Conservation (phyloP, 1,139 yeast genomes). For the Pichia sp. region DNA sequence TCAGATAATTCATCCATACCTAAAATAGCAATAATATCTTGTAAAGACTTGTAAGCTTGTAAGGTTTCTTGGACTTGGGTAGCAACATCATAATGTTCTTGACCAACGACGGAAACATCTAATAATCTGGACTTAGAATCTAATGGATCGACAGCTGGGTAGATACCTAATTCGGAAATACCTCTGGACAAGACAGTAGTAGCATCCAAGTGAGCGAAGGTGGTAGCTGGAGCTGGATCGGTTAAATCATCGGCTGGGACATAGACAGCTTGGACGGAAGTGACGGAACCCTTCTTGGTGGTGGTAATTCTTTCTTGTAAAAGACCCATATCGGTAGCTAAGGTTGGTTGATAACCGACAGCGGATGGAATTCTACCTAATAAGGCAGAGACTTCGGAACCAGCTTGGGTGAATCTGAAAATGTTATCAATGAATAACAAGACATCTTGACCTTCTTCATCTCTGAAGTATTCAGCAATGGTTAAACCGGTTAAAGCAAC, state of each 20-base stretch:
- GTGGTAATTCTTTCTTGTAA: slow-evolving; percentile 99
- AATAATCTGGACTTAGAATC: slow-evolving; percentile 99
- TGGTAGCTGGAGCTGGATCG: slow-evolving; percentile 99
- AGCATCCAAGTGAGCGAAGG: slow-evolving; percentile 99
- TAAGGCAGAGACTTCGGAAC: slow-evolving; percentile 99
- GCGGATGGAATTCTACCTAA: slow-evolving; percentile 99
- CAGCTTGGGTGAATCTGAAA: slow-evolving; percentile 99
- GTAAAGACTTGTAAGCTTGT: slow-evolving; percentile 99
- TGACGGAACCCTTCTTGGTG: slow-evolving; percentile 99
- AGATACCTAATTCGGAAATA: slow-evolving; percentile 99
- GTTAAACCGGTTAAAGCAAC: slow-evolving; percentile 99
- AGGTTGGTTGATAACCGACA: slow-evolving; percentile 99
- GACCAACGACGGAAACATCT: slow-evolving; percentile 96
- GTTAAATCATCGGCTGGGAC: slow-evolving; percentile 99
- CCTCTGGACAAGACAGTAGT: slow-evolving; percentile 99
- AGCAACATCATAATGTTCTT: slow-evolving; percentile 97
- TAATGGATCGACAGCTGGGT: slow-evolving; percentile 99
- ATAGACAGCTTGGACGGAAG: slow-evolving; percentile 99
- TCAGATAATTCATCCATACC: slow-evolving; percentile 99
- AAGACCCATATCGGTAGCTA: slow-evolving; percentile 99
- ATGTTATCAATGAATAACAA: slow-evolving; percentile 99
- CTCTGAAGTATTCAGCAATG: slow-evolving; percentile 99
- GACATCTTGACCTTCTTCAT: slow-evolving; percentile 99
- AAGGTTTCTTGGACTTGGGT: slow-evolving; percentile 95
- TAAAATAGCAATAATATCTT: slow-evolving; percentile 99